Conservation (phyloP, 768 basidiomycete genomes). For the Coprinopsis strossmayeri region DNA sequence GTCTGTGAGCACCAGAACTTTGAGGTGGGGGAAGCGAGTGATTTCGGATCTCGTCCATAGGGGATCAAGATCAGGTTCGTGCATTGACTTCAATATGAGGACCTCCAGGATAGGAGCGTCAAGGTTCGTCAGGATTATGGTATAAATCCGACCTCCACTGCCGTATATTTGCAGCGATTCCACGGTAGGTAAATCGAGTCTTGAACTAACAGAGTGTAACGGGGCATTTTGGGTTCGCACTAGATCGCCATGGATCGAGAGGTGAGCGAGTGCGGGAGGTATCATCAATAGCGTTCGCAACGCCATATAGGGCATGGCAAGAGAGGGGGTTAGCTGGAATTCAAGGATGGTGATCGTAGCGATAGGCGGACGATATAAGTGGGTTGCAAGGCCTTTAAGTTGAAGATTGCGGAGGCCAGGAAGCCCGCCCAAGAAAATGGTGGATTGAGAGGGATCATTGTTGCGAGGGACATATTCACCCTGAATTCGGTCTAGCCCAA, state of each 20-base stretch:
- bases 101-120: conserved; percentile 32
- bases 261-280: conserved; percentile 26
- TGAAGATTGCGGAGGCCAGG: conserved; percentile 31
- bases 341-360: conserved; percentile 32
- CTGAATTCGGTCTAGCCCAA: conserved; percentile 18
- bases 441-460: conserved; percentile 15
- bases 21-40: conserved; percentile 25
- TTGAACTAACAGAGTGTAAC: neutral
- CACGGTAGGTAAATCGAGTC: conserved; percentile 24
- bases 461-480: conserved; percentile 18
- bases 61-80: conserved; percentile 33
- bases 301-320: conserved; percentile 28
- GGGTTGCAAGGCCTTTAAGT: conserved; percentile 37
- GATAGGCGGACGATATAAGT: conserved; percentile 32
- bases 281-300: conserved; percentile 30
- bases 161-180: conserved; percentile 36
- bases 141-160: conserved; percentile 28
- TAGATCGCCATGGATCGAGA: conserved; percentile 41
- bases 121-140: conserved; percentile 31
- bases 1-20: conserved; percentile 31
- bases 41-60: conserved; percentile 15
- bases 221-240: conserved; percentile 12
- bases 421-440: conserved; percentile 23
- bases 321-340: conserved; percentile 32
- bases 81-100: conserved; percentile 35